A percentile compares a stretch with the other conserved stretches of the same genome.
phyloP scores from a whole-genome alignment of 2,329 filamentous ascomycete genomes.

The Calonectria fujianensis region DNA sequence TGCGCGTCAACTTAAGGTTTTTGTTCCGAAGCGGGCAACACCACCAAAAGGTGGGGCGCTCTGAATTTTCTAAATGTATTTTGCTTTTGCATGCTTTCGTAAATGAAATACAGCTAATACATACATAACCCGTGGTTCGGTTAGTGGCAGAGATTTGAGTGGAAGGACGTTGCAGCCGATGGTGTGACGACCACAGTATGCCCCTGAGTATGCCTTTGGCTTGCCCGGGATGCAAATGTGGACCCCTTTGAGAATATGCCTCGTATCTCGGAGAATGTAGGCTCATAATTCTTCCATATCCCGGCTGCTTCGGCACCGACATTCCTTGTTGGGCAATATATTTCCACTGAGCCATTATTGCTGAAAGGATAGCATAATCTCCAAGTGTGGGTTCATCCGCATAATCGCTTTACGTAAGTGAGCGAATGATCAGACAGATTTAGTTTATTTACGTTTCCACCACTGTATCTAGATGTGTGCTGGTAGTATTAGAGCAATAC shows the following conservation, averaged over 20 bases:
- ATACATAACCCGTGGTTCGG: background rate
- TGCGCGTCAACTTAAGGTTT: background rate
- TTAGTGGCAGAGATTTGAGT: background rate
- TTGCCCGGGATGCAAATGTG: background rate
- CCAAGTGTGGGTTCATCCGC: background rate
- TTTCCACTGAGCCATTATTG: background rate
- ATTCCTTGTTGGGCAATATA: background rate
- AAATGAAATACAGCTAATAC: background rate
- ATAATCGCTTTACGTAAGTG: background rate
- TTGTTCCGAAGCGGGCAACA: background rate
- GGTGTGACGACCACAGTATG: background rate
- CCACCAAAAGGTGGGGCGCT: slow-evolving; percentile 31
- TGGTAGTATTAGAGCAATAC: background rate
- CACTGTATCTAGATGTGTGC: background rate
- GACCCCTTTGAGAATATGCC: background rate
- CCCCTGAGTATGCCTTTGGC: background rate
- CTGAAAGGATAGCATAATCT: background rate
- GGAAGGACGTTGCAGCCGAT: background rate
- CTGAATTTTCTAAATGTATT: background rate
- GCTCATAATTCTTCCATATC: background rate
- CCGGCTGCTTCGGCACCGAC: background rate
- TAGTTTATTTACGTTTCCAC: background rate
- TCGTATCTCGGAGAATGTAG: background rate
- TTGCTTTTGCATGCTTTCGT: background rate
- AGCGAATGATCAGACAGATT: background rate